phyloP scores from a whole-genome alignment of 2,329 filamentous ascomycete species.

The Tothia fuscella region DNA sequence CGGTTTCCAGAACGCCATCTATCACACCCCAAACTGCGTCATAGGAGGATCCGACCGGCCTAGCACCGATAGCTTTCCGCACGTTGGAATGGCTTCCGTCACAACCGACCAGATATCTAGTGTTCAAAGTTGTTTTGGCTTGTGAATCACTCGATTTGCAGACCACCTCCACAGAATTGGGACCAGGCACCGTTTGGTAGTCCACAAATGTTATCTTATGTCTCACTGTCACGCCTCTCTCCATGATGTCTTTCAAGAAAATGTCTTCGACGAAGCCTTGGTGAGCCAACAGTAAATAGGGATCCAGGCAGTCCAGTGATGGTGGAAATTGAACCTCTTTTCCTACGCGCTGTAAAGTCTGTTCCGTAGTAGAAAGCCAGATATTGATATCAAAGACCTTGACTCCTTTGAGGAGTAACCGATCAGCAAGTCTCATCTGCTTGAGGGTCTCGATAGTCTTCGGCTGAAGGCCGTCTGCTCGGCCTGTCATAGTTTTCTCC shows the following conservation, averaged over 20 bases:
- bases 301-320: constrained; percentile 38
- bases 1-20: constrained; percentile 57
- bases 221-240: constrained; percentile 50
- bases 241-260: constrained; percentile 56
- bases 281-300: constrained; percentile 46
- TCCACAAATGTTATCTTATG: constrained; percentile 51
- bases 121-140: constrained; percentile 33
- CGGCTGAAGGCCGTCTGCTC: constrained; percentile 62
- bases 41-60: constrained; percentile 2
- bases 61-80: constrained; percentile 43
- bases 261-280: constrained; percentile 66
- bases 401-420: constrained; percentile 53
- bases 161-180: constrained; percentile 28
- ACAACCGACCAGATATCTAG: constrained; percentile 58
- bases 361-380: constrained; percentile 22
- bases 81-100: constrained; percentile 64
- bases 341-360: constrained; percentile 45
- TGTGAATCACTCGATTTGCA: constrained; percentile 29
- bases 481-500: constrained; percentile 55
- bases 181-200: constrained; percentile 28
- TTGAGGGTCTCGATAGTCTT: constrained; percentile 69
- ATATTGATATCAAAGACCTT: constrained; percentile 56
- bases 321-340: constrained; percentile 55
- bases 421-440: constrained; percentile 61
- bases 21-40: constrained; percentile 52